Base-by-base conservation (phyloP, 202 grass and related monocot genomes). In the Schoenoplectus tabernaemontani region DNA sequence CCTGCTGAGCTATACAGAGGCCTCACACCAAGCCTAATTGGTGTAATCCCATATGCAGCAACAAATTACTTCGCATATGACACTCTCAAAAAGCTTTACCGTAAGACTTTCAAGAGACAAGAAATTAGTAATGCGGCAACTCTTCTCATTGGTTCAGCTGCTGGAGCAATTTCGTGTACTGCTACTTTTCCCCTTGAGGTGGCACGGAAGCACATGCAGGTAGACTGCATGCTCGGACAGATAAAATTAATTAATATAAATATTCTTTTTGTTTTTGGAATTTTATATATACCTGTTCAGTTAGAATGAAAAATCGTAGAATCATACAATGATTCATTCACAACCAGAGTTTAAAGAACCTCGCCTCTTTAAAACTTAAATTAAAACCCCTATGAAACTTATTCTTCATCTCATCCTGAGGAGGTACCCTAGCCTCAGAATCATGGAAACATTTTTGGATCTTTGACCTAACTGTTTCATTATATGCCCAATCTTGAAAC, bases 21-120 rank as follows among this genome's bases (percentile, higher is more conserved):
- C 22, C 87, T 98, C 50, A 92, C 89, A 15, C 91, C 96, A 22
- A 95, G 91, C 56, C 83, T 98, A 15, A 98, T 95, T 24, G 96
- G 96, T 22, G 96, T 98, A 9, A 85, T 98, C 20, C 96, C 96
- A 19, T 98, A 98, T 87, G 96, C 96, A 16, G 96, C 91, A 0
- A 95, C 96, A 59, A 98, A 98, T 76, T 95, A 92, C 75, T 98
- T 91, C 3, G 91, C 96, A 1, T 98, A 98, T 68, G 91, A 98
- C 70, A 88, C 90, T n/a, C 89, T 98, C 20, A 98, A 87, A 90
- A 94, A 87, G 46, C 74, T 78, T 46, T 98, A 98, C 83, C 91
- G 81, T 88, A 98, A 92, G 81, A 78, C 91, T 34, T 89, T 92
- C 75, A 92, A 95, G 58, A 87, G 80, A 0, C 87, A 89, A 54